Conservation (phyloP, 768 basidiomycete species). For the Rubroboletus satanas region DNA sequence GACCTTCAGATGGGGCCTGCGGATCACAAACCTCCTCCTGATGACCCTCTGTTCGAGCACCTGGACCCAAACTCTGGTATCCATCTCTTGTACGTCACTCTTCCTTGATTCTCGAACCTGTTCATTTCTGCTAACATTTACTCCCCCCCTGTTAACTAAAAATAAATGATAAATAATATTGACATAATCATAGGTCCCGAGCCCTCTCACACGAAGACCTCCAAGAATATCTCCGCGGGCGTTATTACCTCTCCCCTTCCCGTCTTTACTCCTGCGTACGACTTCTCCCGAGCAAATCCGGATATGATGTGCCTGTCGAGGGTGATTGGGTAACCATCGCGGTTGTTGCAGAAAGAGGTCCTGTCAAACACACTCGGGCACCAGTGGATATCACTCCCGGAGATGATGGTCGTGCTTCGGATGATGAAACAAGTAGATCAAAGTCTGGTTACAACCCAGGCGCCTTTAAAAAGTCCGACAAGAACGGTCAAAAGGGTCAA, state of each 20-base stretch:
- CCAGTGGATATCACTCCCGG: constrained; percentile 50
- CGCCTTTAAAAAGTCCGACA: constrained; percentile 15
- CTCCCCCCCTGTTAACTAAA: neutral
- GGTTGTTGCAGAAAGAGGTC: constrained; percentile 88
- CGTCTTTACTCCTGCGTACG: constrained; percentile 83
- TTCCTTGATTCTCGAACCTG: neutral
- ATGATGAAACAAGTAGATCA: constrained; percentile 18
- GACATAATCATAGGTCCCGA: constrained; percentile 56
- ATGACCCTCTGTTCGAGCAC: constrained; percentile 72
- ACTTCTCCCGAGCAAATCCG: constrained; percentile 70
- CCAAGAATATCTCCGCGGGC: constrained; percentile 73
- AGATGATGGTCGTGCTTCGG: constrained; percentile 42
- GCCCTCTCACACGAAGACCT: constrained; percentile 69
- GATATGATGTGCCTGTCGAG: constrained; percentile 86
- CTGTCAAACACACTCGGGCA: constrained; percentile 66
- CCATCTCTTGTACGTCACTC: constrained; percentile 61
- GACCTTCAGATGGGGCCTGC: constrained; percentile 74
- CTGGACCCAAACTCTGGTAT: constrained; percentile 93
- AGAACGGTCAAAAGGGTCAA: constrained; percentile 12
- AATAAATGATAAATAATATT: constrained; percentile 2
- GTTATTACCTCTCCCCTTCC: constrained; percentile 88
- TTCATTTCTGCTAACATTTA: neutral
- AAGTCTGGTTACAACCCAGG: neutral
- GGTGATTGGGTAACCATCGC: constrained; percentile 97
- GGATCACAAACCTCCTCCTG: constrained; percentile 64